A percentile compares a stretch with the other conserved stretches of the same genome.
Conservation (phyloP, 495 filamentous ascomycete genomes). For the Monascus purpureus region DNA sequence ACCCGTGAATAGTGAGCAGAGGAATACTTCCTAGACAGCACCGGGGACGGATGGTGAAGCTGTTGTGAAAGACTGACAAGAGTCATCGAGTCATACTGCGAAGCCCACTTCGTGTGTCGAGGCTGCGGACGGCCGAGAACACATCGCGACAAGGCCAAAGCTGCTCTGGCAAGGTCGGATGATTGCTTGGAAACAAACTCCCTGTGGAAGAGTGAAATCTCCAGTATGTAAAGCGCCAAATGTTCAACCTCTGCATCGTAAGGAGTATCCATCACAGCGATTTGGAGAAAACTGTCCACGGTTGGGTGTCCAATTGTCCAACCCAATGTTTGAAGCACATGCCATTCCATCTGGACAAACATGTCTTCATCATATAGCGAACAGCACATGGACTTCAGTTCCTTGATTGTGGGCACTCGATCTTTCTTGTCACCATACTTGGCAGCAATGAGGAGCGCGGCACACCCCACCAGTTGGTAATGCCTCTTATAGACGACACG, state of each 20-base stretch:
- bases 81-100: constrained; percentile 63
- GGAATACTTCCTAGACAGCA: constrained; percentile 79
- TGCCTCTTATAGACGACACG: constrained; percentile 99
- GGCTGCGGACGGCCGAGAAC: constrained; percentile 71
- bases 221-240: constrained; percentile 85
- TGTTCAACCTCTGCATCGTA: constrained; percentile 80
- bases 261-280: constrained; percentile 48
- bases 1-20: constrained; percentile 68
- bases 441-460: constrained; percentile 87
- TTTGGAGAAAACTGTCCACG: constrained; percentile 79
- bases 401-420: constrained; percentile 83
- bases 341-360: constrained; percentile 99
- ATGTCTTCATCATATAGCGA: constrained; percentile 96
- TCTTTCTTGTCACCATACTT: constrained; percentile 99
- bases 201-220: constrained; percentile 89
- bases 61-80: constrained; percentile 75
- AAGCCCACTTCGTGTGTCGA: constrained; percentile 63
- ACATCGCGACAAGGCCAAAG: constrained; percentile 72
- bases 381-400: constrained; percentile 98
- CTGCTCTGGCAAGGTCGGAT: constrained; percentile 78
- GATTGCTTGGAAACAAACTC: constrained; percentile 87
- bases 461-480: constrained; percentile 95
- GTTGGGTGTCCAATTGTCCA: constrained; percentile 96
- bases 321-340: constrained; percentile 92
- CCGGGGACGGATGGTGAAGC: constrained; percentile 72